Conservation (phyloP, 2,329 filamentous ascomycete genomes). For the Ophiostoma perfectum region DNA sequence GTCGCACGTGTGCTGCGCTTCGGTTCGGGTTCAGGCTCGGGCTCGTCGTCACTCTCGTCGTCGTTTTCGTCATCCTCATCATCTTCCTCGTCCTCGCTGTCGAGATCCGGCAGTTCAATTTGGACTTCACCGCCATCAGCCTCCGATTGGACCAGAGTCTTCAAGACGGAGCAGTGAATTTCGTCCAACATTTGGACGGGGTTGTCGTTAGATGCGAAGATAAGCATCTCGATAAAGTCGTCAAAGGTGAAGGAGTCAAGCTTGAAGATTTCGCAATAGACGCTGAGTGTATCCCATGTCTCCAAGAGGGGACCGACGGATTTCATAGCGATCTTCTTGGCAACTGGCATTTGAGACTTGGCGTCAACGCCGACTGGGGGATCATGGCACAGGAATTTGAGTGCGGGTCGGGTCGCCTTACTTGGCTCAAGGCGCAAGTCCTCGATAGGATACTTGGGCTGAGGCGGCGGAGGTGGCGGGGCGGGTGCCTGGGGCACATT, state of each 20-base stretch:
- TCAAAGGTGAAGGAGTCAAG: constrained; percentile 97
- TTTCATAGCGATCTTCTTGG: constrained; percentile 66
- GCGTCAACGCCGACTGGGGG: constrained; percentile 48
- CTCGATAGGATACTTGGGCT: constrained; percentile 91
- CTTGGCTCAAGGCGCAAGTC: constrained; percentile 76
- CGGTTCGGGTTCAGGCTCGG: constrained; percentile 69
- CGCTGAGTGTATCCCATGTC: constrained; percentile 94
- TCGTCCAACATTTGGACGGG: constrained; percentile 85
- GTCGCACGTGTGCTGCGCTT: constrained; percentile 67
- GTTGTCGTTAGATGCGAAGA: constrained; percentile 64
- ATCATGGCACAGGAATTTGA: constrained; percentile 72
- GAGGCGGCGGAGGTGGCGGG: constrained; percentile 59
- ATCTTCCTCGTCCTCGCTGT: constrained; percentile 64
- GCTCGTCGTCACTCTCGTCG: constrained; percentile 45
- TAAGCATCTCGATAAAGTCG: constrained; percentile 85
- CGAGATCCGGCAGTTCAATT: constrained; percentile 69
- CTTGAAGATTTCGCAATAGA: constrained; percentile 93
- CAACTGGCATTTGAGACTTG: constrained; percentile 37
- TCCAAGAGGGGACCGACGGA: constrained; percentile 83
- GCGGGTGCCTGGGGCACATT: constrained; percentile 39
- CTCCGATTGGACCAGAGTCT: constrained; percentile 73
- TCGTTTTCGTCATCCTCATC: constrained; percentile 56
- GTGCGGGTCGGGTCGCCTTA: constrained; percentile 61
- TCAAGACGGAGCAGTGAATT: constrained; percentile 84
- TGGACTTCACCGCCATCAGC: constrained; percentile 72